Evolutionary conservation across 2,329 filamentous ascomycete genomes (phyloP).

Genomic region (Beauveria sp.): DNA sequence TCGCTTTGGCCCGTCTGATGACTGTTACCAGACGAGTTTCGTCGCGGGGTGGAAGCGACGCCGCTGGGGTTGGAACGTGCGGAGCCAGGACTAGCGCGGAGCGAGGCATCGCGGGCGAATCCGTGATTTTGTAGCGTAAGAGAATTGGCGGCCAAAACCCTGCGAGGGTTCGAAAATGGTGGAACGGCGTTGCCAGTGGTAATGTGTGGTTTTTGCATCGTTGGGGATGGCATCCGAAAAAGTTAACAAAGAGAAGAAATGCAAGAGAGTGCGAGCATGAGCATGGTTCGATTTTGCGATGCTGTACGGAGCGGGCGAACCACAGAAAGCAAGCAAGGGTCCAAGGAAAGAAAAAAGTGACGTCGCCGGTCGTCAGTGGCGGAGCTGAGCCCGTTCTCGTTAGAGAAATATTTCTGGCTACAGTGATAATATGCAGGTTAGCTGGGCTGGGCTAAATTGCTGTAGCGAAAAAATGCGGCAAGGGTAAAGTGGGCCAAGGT

Average conservation of each 20-base stretch:
- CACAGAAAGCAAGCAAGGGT: neutral
- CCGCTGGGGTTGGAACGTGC: constrained; percentile 15
- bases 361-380: constrained; percentile 6
- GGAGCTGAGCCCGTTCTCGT: neutral
- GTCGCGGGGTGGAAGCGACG: constrained; percentile 19
- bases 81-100: constrained; percentile 21
- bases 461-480: neutral
- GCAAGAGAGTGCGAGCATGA: neutral
- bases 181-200: neutral
- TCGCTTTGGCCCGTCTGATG: constrained; percentile 42
- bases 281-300: constrained; percentile 4
- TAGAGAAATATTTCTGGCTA: neutral
- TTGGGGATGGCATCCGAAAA: neutral
- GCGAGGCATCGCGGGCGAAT: constrained; percentile 34
- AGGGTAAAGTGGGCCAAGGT: neutral
- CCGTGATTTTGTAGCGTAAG: constrained; percentile 41
- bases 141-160: constrained; percentile 37
- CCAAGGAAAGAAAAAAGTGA: neutral
- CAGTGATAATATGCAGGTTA: neutral
- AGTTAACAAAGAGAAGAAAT: neutral
- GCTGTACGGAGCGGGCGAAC: neutral
- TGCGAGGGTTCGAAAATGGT: constrained; percentile 24
- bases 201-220: neutral
- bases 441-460: neutral
- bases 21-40: constrained; percentile 42